phyloP scores from a whole-genome alignment of 345 rosid genomes.

The Ricinus communis region DNA sequence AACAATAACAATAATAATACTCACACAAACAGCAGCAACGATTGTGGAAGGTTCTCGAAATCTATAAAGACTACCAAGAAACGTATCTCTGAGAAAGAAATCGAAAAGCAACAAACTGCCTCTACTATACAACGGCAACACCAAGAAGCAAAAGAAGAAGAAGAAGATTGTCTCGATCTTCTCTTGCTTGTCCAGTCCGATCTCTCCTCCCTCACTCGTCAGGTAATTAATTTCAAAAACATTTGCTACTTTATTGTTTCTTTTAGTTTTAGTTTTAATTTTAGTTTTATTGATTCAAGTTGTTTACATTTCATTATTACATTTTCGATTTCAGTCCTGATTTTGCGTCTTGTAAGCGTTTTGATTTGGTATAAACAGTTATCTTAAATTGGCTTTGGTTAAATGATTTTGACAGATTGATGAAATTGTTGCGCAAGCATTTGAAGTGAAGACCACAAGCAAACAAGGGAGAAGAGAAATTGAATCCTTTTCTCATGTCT shows the following conservation, averaged over 20 bases:
- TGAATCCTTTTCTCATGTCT: slow-evolving; percentile 47
- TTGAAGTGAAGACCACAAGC: slow-evolving; percentile 38
- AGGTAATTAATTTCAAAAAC: slow-evolving; percentile 35
- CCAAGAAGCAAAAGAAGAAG: slow-evolving; percentile 20
- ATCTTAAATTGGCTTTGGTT: too few relatives aligned
- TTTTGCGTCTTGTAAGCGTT: too few relatives aligned
- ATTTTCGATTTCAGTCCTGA: too few relatives aligned
- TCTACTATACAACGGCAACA: slow-evolving; percentile 3
- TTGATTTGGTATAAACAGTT: too few relatives aligned
- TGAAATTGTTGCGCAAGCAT: slow-evolving; percentile 73
- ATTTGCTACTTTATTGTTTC: neutral
- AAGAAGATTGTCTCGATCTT: slow-evolving; percentile 43
- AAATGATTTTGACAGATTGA: slow-evolving; percentile 69
- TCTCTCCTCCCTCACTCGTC: slow-evolving; percentile 51
- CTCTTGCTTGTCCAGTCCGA: slow-evolving; percentile 70
- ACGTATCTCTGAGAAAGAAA: slow-evolving; percentile 21
- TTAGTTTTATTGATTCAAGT: too few relatives aligned
- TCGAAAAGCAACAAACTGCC: neutral
- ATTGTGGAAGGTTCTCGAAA: slow-evolving; percentile 23
- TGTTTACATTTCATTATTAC: too few relatives aligned
- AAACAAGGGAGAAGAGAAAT: slow-evolving; percentile 58
- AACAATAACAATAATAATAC: slow-evolving; percentile 10
- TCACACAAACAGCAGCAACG: neutral
- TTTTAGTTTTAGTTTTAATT: too few relatives aligned
- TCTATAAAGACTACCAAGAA: slow-evolving; percentile 26